Evolutionary conservation across 2,329 filamentous ascomycete species (phyloP).

Genomic region (Dothistroma pini): DNA sequence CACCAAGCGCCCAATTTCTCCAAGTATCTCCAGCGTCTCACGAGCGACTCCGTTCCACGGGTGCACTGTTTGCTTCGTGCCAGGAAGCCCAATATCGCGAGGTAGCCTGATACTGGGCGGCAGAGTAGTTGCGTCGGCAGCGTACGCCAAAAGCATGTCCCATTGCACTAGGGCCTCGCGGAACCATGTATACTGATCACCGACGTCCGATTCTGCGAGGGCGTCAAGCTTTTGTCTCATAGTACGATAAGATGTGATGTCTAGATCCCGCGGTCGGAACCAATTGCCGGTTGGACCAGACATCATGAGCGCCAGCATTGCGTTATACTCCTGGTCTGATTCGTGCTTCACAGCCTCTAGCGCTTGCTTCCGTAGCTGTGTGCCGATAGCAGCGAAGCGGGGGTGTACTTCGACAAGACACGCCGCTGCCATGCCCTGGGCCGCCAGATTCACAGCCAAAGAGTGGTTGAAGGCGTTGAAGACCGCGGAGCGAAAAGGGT

Average conservation of each 20-base stretch:
- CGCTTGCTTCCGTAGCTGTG: slow-evolving; percentile 24
- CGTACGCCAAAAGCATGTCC: slow-evolving; percentile 46
- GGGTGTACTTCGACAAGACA: slow-evolving; percentile 26
- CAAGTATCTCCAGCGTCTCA: slow-evolving; percentile 44
- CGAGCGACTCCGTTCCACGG: slow-evolving; percentile 50
- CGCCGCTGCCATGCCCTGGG: slow-evolving; percentile 27
- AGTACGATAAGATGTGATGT: slow-evolving; percentile 44
- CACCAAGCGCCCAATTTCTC: slow-evolving; percentile 42
- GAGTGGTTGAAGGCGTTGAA: slow-evolving; percentile 21
- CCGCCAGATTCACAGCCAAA: slow-evolving; percentile 20
- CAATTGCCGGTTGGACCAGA: slow-evolving; percentile 59
- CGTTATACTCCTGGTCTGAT: slow-evolving; percentile 20
- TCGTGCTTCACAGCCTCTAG: slow-evolving; percentile 22
- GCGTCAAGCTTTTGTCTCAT: slow-evolving; percentile 26
- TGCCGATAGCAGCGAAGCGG: slow-evolving; percentile 22
- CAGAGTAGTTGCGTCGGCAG: slow-evolving; percentile 50
- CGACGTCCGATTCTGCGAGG: slow-evolving; percentile 10
- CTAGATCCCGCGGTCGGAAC: slow-evolving; percentile 56
- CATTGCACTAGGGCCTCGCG: slow-evolving; percentile 57
- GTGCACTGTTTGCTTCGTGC: slow-evolving; percentile 17
- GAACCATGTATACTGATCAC: slow-evolving; percentile 47
- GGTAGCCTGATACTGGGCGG: slow-evolving; percentile 34
- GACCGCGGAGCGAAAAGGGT: slow-evolving; percentile 22
- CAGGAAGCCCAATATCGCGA: slow-evolving; percentile 34
- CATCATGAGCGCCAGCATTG: slow-evolving; percentile 54